Evolutionary conservation across 345 rosid species (phyloP), one percentile per base, ranked within the genome.

Genomic region (Geranium brycei): DNA sequence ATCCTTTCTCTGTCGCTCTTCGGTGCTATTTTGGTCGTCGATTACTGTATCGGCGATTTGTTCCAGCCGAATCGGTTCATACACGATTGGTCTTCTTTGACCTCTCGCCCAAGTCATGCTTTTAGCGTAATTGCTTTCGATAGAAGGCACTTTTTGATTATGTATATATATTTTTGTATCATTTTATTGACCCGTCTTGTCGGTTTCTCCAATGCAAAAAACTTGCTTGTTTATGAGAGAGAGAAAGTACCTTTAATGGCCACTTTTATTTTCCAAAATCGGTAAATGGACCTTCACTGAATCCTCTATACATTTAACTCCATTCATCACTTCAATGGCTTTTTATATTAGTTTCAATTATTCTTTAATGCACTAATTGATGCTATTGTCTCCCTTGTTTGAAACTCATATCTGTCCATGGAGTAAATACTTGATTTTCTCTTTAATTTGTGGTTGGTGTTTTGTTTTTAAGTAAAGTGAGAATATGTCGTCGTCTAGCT

Each of bases 401-500:
- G 11, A 38, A 38, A 38, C 47, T 10, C 47, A 5, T 38, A 38
- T 38, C 11, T 38, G 47, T 38, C 47, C 47, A 5, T 38, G 47
- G 47, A 38, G 11, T 38, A 38, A 38, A 38, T 38, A 38, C 11
- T 38, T 38, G 47, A 38, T 38, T n/a, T n/a, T n/a, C 11, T 38
- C 11, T 47, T 47, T 47, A 47, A 47, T 8, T 47, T 47, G 13
- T 47, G 53, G 3, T 10, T 10, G 12, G 7, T 47, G 53, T 47
- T 47, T 47, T 47, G 11, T 47, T 47, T 47, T 47, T 47, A 6
- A 13, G 14, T 6, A 13, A 7, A 11, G 3, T 47, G 13, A 47
- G 11, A 11, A 11, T 0, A 88, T 86, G 96, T 80, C 91, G n/a
- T 73, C 88, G 11, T 78, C 87, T 23, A 78, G 71, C 62, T 78